phyloP scores from a whole-genome alignment of 1,284 basidiomycete species.

The Somion occarium region DNA sequence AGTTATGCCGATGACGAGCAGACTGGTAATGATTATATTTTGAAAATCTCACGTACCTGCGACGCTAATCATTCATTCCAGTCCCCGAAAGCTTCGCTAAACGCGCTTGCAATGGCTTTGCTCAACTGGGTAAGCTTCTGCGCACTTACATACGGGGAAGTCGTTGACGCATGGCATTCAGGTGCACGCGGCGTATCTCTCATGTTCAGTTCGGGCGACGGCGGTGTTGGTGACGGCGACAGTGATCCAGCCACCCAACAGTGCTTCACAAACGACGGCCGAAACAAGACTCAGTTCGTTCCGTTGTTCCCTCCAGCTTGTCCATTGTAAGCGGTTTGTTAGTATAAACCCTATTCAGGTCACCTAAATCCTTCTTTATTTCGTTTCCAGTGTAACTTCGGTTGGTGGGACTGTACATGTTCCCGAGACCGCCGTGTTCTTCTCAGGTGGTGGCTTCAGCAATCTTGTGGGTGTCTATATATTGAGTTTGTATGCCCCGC shows the following conservation, averaged over 20 bases:
- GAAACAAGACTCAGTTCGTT: conserved; percentile 48
- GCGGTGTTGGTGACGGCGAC: conserved; percentile 63
- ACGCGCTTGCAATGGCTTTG: conserved; percentile 61
- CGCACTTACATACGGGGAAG: conserved; percentile 22
- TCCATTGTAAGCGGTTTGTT: conserved; percentile 36
- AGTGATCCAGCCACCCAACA: conserved; percentile 40
- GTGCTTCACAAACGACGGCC: conserved; percentile 59
- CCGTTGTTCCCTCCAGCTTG: conserved; percentile 57
- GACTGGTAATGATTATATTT: conserved; percentile 36
- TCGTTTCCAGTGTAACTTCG: conserved; percentile 40
- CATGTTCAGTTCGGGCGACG: conserved; percentile 62
- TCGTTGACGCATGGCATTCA: conserved; percentile 14
- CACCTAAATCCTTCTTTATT: conserved; percentile 1
- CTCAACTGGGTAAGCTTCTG: conserved; percentile 45
- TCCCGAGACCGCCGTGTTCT: conserved; percentile 51
- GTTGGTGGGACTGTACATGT: conserved; percentile 57
- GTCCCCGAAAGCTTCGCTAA: conserved; percentile 59
- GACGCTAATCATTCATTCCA: conserved; percentile 17
- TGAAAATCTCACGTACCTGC: not conserved
- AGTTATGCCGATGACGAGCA: conserved; percentile 69
- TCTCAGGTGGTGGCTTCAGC: conserved; percentile 69
- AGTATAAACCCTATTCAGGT: not conserved
- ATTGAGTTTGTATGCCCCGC: not conserved
- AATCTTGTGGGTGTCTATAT: conserved; percentile 37
- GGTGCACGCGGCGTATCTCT: conserved; percentile 63